Conservation (phyloP, 192 early-diverging fungal species). For the Backusella mclennaniae region DNA sequence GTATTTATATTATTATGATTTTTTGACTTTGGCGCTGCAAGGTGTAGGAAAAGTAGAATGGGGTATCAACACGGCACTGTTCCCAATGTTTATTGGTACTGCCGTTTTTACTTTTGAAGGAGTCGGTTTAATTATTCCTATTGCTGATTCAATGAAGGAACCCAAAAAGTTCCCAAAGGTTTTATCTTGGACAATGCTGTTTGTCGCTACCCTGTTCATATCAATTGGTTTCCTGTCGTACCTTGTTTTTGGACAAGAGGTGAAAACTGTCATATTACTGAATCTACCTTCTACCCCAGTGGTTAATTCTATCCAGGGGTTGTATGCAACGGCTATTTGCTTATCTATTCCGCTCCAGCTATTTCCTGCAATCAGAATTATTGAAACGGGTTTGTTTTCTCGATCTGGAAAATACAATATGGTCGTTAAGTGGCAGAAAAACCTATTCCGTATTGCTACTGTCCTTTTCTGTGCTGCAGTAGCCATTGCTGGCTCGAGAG, state of each 20-base stretch:
- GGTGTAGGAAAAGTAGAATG: constrained; percentile 64
- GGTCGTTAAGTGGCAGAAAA: constrained; percentile 75
- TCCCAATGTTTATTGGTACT: constrained; percentile 90
- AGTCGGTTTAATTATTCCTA: constrained; percentile 63
- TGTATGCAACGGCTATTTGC: constrained; percentile 74
- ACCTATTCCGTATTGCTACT: constrained; percentile 53
- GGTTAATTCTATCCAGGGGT: constrained; percentile 56
- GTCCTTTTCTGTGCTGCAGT: constrained; percentile 54
- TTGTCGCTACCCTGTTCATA: constrained; percentile 42
- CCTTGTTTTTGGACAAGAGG: constrained; percentile 60
- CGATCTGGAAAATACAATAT: constrained; percentile 52
- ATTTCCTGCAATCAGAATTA: constrained; percentile 70
- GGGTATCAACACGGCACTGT: constrained; percentile 75
- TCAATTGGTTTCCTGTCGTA: constrained; percentile 56
- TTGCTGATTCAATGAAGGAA: constrained; percentile 57
- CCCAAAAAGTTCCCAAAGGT: constrained; percentile 55
- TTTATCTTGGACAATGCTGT: constrained; percentile 41
- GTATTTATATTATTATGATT: constrained; percentile 78
- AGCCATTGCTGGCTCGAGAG: constrained; percentile 55
- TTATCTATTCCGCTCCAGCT: constrained; percentile 70
- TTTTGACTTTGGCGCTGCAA: constrained; percentile 54
- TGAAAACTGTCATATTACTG: constrained; percentile 70
- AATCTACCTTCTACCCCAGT: constrained; percentile 57
- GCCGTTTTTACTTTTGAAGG: constrained; percentile 94
- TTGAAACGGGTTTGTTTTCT: constrained; percentile 59